Evolutionary conservation across 306 rosid species (phyloP).

Genomic region (Argentina anserina): DNA sequence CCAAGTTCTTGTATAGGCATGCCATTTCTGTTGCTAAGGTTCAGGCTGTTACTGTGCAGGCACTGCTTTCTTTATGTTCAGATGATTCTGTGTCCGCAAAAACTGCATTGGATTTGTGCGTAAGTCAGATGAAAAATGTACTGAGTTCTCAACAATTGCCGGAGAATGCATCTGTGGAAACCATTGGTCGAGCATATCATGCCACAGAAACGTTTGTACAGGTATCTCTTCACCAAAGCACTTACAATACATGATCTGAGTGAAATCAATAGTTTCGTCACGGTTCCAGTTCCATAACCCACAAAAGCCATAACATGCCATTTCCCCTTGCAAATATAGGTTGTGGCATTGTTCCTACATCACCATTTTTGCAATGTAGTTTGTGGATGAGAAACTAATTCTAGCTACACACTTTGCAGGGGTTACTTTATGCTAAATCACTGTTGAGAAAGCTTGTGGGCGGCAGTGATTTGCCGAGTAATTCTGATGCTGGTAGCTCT

Average conservation of each 20-base stretch:
- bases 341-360: conserved; percentile 2
- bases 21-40: conserved; percentile 28
- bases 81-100: conserved; percentile 81
- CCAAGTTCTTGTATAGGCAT: conserved; percentile 8
- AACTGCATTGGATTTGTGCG: conserved; percentile 87
- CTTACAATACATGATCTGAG: neutral
- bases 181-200: conserved; percentile 90
- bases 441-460: conserved; percentile 84
- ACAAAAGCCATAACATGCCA: neutral
- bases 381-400: conserved; percentile 11
- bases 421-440: conserved; percentile 75
- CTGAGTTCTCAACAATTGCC: conserved; percentile 84
- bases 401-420: conserved; percentile 46
- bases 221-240: conserved; percentile 40
- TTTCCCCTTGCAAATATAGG: conserved; percentile 4
- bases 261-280: neutral
- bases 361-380: conserved; percentile 21
- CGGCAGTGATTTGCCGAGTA: conserved; percentile 53
- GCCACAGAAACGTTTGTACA: conserved; percentile 95
- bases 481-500: conserved; percentile 92
- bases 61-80: conserved; percentile 86
- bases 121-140: conserved; percentile 89
- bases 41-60: conserved; percentile 51
- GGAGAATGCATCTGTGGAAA: conserved; percentile 88
- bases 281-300: neutral